phyloP scores from a whole-genome alignment of 2,329 filamentous ascomycete species.

The Ophiocordyceps camponoti-leonardi region DNA sequence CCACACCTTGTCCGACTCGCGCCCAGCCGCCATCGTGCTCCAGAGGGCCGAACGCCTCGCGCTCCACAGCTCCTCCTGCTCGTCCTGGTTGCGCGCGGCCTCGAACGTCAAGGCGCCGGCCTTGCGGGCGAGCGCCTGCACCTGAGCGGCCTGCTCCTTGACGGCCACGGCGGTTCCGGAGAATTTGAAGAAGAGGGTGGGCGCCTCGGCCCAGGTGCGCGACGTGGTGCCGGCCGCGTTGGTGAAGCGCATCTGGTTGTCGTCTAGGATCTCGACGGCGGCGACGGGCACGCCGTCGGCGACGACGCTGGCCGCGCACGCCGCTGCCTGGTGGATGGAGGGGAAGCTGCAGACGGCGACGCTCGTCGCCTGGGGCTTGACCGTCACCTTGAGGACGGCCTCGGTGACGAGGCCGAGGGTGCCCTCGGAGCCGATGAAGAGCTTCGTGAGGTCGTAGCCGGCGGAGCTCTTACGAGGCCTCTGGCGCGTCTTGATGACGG shows the following conservation, averaged over 20 bases:
- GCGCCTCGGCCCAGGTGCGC: conserved; percentile 51
- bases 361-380: conserved; percentile 60
- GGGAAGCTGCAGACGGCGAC: conserved; percentile 55
- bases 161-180: conserved; percentile 51
- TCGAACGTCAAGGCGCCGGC: conserved; percentile 54
- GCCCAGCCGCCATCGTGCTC: conserved; percentile 55
- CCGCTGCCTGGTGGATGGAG: conserved; percentile 50
- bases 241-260: conserved; percentile 67
- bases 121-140: conserved; percentile 43
- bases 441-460: conserved; percentile 77
- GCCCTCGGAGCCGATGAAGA: conserved; percentile 83
- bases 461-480: conserved; percentile 78
- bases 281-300: conserved; percentile 68
- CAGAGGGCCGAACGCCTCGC: conserved; percentile 73
- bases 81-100: conserved; percentile 52
- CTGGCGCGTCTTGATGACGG: conserved; percentile 76
- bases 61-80: conserved; percentile 66
- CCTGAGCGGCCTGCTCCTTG: conserved; percentile 60
- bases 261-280: conserved; percentile 84
- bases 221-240: conserved; percentile 49
- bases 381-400: conserved; percentile 72
- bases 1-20: conserved; percentile 57
- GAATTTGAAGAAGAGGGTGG: conserved; percentile 77
- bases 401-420: conserved; percentile 85
- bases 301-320: conserved; percentile 68